Percentiles rank a stretch among this genome's conserved stretches.
Evolutionary conservation across 2,329 filamentous ascomycete species (phyloP).

Genomic region (Sclerotinia glacialis): DNA sequence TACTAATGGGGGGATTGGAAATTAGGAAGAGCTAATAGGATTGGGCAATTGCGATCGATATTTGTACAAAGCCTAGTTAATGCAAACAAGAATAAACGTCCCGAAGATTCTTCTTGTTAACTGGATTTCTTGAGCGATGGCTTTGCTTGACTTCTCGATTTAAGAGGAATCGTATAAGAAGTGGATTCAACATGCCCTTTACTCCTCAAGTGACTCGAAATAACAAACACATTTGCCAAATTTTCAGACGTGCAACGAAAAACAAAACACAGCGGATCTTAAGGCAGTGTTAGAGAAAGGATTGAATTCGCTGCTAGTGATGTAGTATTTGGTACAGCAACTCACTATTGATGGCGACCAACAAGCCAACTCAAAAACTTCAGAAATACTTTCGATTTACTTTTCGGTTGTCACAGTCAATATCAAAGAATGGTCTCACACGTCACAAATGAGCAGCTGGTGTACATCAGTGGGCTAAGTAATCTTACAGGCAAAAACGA

Average conservation of each 20-base stretch:
- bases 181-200: neutral
- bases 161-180: no score
- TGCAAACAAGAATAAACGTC: neutral
- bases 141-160: neutral
- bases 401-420: neutral
- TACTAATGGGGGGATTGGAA: neutral
- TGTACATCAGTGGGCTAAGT: neutral
- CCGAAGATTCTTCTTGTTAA: neutral
- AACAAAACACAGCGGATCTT: no score
- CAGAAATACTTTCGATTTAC: neutral
- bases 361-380: neutral
- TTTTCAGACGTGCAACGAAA: neutral
- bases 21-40: no score
- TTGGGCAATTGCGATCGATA: neutral
- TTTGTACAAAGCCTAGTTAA: neutral
- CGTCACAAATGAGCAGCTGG: neutral
- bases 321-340: neutral
- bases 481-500: neutral
- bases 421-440: neutral
- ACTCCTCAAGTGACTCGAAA: no score
- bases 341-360: neutral
- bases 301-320: neutral
- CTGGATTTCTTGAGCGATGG: neutral
- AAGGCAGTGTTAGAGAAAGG: neutral
- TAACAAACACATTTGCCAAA: neutral